phyloP scores from a whole-genome alignment of 1,284 basidiomycete genomes.

The Fomes fomentarius region DNA sequence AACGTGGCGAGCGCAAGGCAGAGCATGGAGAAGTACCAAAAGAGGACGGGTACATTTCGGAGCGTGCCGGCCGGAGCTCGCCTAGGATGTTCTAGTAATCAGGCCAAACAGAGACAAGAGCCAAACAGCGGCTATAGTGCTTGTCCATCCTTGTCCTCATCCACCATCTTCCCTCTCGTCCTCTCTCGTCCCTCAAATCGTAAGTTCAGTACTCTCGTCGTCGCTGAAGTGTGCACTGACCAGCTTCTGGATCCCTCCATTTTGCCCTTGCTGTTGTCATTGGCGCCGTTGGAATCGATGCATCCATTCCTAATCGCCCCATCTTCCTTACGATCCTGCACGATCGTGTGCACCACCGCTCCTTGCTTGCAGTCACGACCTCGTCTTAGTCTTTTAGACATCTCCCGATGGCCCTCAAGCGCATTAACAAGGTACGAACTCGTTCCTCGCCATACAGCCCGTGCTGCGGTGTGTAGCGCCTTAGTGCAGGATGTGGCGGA shows the following conservation, averaged over 20 bases:
- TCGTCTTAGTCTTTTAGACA: slow-evolving; percentile 33
- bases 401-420: slow-evolving; percentile 87
- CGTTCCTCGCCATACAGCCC: slow-evolving; percentile 19
- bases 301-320: slow-evolving; percentile 19
- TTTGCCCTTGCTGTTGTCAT: slow-evolving; percentile 3
- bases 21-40: too few species aligned
- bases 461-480: slow-evolving; percentile 12
- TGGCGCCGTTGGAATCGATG: slow-evolving; percentile 16
- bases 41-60: too few species aligned
- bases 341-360: slow-evolving; percentile 22
- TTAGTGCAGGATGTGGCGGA: too few species aligned
- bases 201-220: slow-evolving; percentile 15
- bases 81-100: slow-evolving; percentile 27
- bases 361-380: slow-evolving; percentile 22
- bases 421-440: slow-evolving; percentile 92
- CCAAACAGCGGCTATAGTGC: slow-evolving; percentile 26
- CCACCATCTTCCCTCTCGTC: slow-evolving; percentile 29
- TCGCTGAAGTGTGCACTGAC: not conserved
- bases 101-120: slow-evolving; percentile 30
- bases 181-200: slow-evolving; percentile 17
- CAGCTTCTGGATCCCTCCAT: not conserved
- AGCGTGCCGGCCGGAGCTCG: slow-evolving; percentile 18
- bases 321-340: slow-evolving; percentile 31
- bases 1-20: too few species aligned
- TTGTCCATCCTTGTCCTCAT: slow-evolving; percentile 28